Base-by-base conservation (phyloP, 805 yeast species). In the Priceomyces carsonii region DNA sequence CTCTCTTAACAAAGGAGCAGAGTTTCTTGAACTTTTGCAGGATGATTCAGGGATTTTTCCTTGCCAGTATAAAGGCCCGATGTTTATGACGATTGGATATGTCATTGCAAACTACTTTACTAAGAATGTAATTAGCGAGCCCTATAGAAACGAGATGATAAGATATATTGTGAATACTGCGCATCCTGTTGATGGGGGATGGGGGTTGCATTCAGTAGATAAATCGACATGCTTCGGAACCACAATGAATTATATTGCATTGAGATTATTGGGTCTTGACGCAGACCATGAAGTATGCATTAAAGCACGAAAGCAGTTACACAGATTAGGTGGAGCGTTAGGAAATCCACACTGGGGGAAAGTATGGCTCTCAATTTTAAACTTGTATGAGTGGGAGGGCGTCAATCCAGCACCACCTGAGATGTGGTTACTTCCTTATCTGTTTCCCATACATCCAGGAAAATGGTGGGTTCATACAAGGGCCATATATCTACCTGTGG, bases 391-490 rank as follows among this genome's bases (percentile, higher is more conserved):
- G 25, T 93, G 98, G 96, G 95, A 85, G 43, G 99, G 99, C 36
- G 96, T 91, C 4, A 93, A 93, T 48, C 99, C 99, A 3, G 95
- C 96, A 1, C 99, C 99, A 3, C 91, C 97, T 1, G 99, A 93
- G 54, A 63, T 89, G 32, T 93, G 96, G 93, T 60, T 83, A 39
- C 59, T 91, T 26, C 99, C 99, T 1, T 85, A 88, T 42, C 54
- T 70, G 32, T 51, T 83, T 2, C 95, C 96, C 0, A 69, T 89
- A 26, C 98, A 93, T 53, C 99, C 99, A 1, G 95, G 90, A 22
- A 76, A 86, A 54, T 93, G 98, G 99, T 93, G 99, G 99, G 96
- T 91, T 15, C 99, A 93, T 53, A 90, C 97, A 0, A 71, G 99
- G 38, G 95, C 93, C 1, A 86, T 93, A 15, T 93, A 90, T 51